phyloP scores from a whole-genome alignment of 2,329 filamentous ascomycete species.

The Blastomyces parvus region DNA sequence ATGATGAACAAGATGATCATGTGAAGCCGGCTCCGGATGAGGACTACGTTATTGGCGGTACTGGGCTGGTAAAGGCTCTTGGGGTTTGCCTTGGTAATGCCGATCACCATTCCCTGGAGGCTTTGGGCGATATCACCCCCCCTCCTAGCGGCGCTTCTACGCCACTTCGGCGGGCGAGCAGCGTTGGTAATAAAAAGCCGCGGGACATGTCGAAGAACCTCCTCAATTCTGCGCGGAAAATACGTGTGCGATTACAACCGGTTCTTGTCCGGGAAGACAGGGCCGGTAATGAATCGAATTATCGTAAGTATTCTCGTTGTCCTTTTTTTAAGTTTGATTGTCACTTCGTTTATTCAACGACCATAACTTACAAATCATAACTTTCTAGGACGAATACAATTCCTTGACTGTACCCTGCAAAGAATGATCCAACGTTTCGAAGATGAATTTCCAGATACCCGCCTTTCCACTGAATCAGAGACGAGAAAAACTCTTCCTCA shows the following conservation, averaged over 20 bases:
- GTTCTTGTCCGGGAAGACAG: slow-evolving; percentile 67
- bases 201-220: slow-evolving; percentile 92
- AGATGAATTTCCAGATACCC: slow-evolving; percentile 87
- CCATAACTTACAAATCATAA: slow-evolving; percentile 20
- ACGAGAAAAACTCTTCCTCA: slow-evolving; percentile 18
- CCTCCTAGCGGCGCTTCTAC: slow-evolving; percentile 46
- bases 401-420: slow-evolving; percentile 79
- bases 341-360: background rate
- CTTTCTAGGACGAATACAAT: slow-evolving; percentile 58
- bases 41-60: slow-evolving; percentile 92
- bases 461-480: slow-evolving; percentile 34
- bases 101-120: slow-evolving; percentile 36
- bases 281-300: slow-evolving; percentile 61
- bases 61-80: slow-evolving; percentile 87
- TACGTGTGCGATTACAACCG: slow-evolving; percentile 70
- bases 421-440: slow-evolving; percentile 94
- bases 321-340: background rate
- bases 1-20: slow-evolving; percentile 41
- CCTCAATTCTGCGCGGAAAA: slow-evolving; percentile 78
- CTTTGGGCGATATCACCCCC: slow-evolving; percentile 30
- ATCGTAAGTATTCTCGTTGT: slow-evolving; percentile 53
- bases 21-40: slow-evolving; percentile 70
- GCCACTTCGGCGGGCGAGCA: slow-evolving; percentile 43
- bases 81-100: slow-evolving; percentile 82
- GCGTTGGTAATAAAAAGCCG: slow-evolving; percentile 53